A percentile compares a stretch with the other conserved stretches of the same genome.
Evolutionary conservation across 257 asterid genomes (phyloP).

Genomic region (Solanum verrucosum): DNA sequence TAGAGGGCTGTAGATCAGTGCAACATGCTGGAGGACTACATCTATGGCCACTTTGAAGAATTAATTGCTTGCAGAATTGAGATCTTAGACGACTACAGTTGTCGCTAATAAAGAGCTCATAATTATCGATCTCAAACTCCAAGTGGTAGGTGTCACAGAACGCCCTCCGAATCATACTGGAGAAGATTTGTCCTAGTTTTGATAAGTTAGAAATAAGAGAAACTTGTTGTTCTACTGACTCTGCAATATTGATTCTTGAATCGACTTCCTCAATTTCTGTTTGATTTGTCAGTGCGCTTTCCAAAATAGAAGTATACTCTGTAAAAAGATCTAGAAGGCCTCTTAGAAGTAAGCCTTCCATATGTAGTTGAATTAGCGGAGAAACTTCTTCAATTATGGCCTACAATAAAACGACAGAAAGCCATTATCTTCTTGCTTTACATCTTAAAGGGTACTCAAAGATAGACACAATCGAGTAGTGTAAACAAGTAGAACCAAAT

Average conservation of each 20-base stretch:
- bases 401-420: not conserved
- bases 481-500: not conserved
- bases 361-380: constrained; percentile 42
- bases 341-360: constrained; percentile 54
- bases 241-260: constrained; percentile 23
- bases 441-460: not conserved
- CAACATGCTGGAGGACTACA: constrained; percentile 20
- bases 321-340: constrained; percentile 41
- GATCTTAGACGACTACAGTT: constrained; percentile 25
- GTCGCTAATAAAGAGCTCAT: constrained; percentile 22
- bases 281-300: constrained; percentile 32
- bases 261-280: constrained; percentile 15
- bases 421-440: not conserved
- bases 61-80: constrained; percentile 38
- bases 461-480: not conserved
- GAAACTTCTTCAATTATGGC: constrained; percentile 18
- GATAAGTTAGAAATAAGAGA: constrained; percentile 45
- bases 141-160: constrained; percentile 29
- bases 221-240: constrained; percentile 39
- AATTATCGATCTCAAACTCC: constrained; percentile 39
- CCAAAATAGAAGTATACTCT: constrained; percentile 35
- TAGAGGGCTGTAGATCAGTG: constrained; percentile 36
- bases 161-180: constrained; percentile 25
- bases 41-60: constrained; percentile 13
- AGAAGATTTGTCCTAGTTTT: constrained; percentile 31